Evolutionary conservation across 192 early-diverging fungal genomes (phyloP).

Genomic region (Umbelopsis vinacea): DNA sequence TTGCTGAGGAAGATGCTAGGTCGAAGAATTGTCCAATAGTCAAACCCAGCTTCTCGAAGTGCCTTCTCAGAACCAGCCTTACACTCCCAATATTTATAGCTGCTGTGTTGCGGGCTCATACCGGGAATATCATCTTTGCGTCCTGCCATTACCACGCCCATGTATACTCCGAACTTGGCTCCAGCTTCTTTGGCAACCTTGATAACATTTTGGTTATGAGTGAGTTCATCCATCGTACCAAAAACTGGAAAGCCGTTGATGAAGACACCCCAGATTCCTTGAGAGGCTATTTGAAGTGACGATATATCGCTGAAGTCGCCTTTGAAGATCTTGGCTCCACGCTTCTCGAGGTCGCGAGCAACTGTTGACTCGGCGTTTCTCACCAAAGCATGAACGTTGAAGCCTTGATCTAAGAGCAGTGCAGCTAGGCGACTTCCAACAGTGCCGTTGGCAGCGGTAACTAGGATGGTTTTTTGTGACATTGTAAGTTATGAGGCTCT

Average conservation of each 20-base stretch:
- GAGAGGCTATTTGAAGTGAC: background rate
- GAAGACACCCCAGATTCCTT: constrained; percentile 29
- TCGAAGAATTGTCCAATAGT: constrained; percentile 15
- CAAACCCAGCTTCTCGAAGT: constrained; percentile 14
- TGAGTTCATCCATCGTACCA: constrained; percentile 8
- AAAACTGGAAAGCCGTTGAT: constrained; percentile 25
- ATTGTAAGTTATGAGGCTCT: background rate
- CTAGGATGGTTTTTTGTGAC: constrained; percentile 1
- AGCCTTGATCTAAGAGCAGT: background rate
- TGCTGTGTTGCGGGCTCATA: background rate
- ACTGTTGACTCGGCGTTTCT: background rate
- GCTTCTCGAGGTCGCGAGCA: background rate
- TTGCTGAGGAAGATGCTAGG: background rate
- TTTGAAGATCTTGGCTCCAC: background rate
- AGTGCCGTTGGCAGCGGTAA: background rate
- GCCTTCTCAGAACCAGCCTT: constrained; percentile 3
- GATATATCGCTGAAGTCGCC: constrained; percentile 2
- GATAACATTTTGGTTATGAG: background rate
- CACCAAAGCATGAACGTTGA: background rate
- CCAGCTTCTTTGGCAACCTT: background rate
- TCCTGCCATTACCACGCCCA: background rate
- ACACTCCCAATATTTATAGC: background rate
- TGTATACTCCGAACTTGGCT: constrained; percentile 7
- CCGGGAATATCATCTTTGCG: background rate
- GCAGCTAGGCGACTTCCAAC: background rate